Evolutionary conservation across 2,329 filamentous ascomycete species (phyloP), one percentile per base, ranked within the genome.

Genomic region (Coniochaeta hoffmannii): DNA sequence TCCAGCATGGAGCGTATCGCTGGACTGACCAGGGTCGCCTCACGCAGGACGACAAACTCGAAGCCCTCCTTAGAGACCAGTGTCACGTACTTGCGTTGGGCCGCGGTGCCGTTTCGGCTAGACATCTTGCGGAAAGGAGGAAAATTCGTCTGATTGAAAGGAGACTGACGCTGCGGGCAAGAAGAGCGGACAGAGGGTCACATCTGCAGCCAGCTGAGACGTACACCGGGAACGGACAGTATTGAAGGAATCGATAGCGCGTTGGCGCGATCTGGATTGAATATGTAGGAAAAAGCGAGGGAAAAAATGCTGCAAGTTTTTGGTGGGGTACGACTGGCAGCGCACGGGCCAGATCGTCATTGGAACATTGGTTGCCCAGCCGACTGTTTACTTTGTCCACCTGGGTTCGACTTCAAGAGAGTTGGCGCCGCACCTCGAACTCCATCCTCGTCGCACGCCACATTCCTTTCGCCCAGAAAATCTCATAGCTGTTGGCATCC

Each of bases 1-100:
- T 90, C 85, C 57, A 93, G 74, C 81, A 90, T 90, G 68, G 83
- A 80, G 72, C 83, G 87, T 72, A 93, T 87, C 57, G 85, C 81
- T 32, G 84, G 84, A 62, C 87, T 88, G 65, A 88, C 76, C 64
- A 82, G 76, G 57, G 87, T 83, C 2, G 87, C 85, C 52, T 88
- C 86, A 54, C 88, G 83, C 55, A 88, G 76, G 53, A 92, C 78
- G 60, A 89, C 82, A 67, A 89, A 92, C 73, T 90, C 87, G 68
- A 84, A 90, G 63, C 82, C 87, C 69, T 93, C 89, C 61, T 77
- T 80, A 0, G 88, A 90, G 41, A 91, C 78, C 53, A 93, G 81
- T 5, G 89, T 92, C 61, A 92, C 81, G 70, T 90, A 92, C 65
- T 89, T 85, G 17, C 50, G 19, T 11, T 17, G 4, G 7, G 50